phyloP scores from a whole-genome alignment of 345 rosid genomes.

The Syzygium aqueum region DNA sequence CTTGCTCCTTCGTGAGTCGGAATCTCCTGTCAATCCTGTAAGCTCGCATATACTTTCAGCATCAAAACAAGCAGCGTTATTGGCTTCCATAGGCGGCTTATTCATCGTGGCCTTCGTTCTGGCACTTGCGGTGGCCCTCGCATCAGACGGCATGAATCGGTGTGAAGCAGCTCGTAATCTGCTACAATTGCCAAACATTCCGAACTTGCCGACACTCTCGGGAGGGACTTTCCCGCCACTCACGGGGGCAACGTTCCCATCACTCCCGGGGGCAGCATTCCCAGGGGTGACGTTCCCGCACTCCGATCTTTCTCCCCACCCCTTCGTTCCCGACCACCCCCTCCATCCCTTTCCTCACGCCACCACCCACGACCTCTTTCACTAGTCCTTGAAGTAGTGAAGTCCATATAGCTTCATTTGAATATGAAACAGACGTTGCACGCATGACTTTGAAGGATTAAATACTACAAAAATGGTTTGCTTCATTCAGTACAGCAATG shows the following conservation, averaged over 20 bases:
- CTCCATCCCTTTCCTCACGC: neutral
- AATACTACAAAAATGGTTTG: neutral
- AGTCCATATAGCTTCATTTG: neutral
- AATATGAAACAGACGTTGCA: neutral
- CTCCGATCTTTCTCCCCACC: neutral
- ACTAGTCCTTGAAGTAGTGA: neutral
- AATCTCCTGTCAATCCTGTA: neutral
- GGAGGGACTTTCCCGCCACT: neutral
- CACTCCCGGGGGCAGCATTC: no score
- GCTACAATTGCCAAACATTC: neutral
- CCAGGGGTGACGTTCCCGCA: neutral
- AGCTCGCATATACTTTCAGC: neutral
- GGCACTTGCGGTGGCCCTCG: neutral
- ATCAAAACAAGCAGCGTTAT: neutral
- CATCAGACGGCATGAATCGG: neutral
- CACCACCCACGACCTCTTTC: neutral
- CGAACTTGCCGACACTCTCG: neutral
- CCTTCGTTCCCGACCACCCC: neutral
- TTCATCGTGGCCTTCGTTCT: neutral
- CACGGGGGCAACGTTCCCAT: neutral
- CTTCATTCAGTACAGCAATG: neutral
- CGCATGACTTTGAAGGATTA: neutral
- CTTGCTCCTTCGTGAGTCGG: neutral
- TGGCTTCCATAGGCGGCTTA: neutral
- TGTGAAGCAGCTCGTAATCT: neutral